A percentile compares a stretch with the other conserved stretches of the same genome.
Evolutionary conservation across 805 yeast species (phyloP).

Genomic region (Lachancea quebecensis): DNA sequence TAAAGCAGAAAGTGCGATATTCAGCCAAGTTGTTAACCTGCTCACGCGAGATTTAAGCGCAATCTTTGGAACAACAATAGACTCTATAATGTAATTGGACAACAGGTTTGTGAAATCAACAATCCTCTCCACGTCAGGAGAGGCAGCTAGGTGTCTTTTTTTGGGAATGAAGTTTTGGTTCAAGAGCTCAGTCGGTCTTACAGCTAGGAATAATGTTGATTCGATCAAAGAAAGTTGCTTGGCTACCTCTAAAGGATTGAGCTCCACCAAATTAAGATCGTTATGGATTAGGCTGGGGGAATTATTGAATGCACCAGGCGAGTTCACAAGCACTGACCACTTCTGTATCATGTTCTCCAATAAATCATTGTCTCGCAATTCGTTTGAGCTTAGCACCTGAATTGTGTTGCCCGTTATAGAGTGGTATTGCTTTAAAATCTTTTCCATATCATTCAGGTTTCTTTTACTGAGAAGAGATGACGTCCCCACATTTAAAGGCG

Average conservation of each 20-base stretch:
- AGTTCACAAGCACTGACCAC: slow-evolving; percentile 34
- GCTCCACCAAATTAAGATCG: slow-evolving; percentile 30
- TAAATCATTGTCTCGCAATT: slow-evolving; percentile 7
- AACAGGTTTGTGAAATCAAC: slow-evolving; percentile 63
- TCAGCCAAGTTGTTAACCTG: slow-evolving; percentile 63
- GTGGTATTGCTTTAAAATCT: slow-evolving; percentile 46
- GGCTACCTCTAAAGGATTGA: slow-evolving; percentile 68
- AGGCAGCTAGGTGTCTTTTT: slow-evolving; percentile 48
- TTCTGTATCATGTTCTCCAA: slow-evolving; percentile 48
- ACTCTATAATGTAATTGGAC: slow-evolving; percentile 67
- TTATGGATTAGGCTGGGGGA: slow-evolving; percentile 11
- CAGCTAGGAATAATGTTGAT: slow-evolving; percentile 54
- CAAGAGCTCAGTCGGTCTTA: slow-evolving; percentile 58
- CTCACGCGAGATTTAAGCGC: slow-evolving; percentile 43
- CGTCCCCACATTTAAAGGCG: slow-evolving; percentile 30
- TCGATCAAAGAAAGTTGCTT: slow-evolving; percentile 72
- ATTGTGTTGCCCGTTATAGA: slow-evolving; percentile 32
- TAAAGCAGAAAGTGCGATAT: slow-evolving; percentile 63
- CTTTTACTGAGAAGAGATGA: slow-evolving; percentile 32
- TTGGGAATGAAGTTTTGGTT: slow-evolving; percentile 58
- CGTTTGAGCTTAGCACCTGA: not conserved
- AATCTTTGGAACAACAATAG: slow-evolving; percentile 48
- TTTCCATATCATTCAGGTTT: slow-evolving; percentile 36
- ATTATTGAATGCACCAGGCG: not conserved
- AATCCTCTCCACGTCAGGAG: slow-evolving; percentile 58